Percentiles rank a stretch among this genome's conserved stretches.
Evolutionary conservation across 352 stramenopile genomes (phyloP).

Genomic region (Pythium apleroticum): DNA sequence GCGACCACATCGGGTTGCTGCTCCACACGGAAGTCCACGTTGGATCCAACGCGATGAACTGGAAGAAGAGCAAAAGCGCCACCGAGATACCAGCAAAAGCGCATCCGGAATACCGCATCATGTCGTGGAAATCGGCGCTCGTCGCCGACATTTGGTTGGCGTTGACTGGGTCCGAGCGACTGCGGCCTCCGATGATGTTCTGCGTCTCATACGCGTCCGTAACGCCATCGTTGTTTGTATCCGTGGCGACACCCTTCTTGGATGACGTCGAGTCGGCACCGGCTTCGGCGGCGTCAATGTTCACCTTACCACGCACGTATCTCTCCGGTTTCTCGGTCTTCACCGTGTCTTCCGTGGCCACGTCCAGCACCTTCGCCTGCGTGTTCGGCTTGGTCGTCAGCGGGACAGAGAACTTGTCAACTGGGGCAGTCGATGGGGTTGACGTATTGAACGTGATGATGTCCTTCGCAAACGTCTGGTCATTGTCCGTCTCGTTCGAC

Average conservation of each 20-base stretch:
- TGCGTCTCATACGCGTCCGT: conserved; percentile 15
- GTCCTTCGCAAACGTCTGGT: conserved; percentile 16
- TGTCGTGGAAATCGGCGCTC: conserved; percentile 53
- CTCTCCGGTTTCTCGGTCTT: conserved; percentile 18
- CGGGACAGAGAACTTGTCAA: conserved; percentile 13
- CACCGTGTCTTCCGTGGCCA: background rate
- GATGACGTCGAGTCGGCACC: background rate
- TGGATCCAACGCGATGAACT: conserved; percentile 56
- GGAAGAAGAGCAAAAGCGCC: conserved; percentile 63
- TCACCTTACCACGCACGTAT: conserved; percentile 20
- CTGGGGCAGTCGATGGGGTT: background rate
- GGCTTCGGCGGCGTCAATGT: background rate
- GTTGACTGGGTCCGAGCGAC: conserved; percentile 49
- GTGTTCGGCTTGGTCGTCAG: conserved; percentile 4
- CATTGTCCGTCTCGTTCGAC: conserved; percentile 2
- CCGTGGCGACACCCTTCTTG: background rate
- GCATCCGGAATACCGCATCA: conserved; percentile 48
- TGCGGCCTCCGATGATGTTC: conserved; percentile 60
- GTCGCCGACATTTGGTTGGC: conserved; percentile 44
- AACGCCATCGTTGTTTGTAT: conserved; percentile 6
- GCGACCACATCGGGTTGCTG: conserved; percentile 54
- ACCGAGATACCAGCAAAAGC: conserved; percentile 69
- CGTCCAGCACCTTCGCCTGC: conserved; percentile 1
- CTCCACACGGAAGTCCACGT: conserved; percentile 30
- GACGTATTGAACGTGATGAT: conserved; percentile 15